Conservation (phyloP, 208 protist species). For the Acanthamoeba triangularis region DNA sequence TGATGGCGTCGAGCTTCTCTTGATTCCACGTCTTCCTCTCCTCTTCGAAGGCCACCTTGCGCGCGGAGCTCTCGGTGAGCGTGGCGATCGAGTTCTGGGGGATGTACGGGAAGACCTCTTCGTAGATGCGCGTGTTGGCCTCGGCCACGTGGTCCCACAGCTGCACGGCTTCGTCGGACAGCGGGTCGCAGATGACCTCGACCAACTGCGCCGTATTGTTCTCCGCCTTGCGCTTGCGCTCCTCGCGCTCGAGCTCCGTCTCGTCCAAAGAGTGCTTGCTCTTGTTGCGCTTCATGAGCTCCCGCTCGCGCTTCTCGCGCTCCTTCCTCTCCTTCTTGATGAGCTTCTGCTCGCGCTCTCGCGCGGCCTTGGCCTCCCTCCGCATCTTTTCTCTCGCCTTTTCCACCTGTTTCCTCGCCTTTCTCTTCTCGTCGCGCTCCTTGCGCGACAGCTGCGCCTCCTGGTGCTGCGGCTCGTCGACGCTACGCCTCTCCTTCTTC, state of each 20-base stretch:
- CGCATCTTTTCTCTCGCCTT: neutral
- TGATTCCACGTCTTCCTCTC: neutral
- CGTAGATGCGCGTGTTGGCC: constrained; percentile 65
- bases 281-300: constrained; percentile 25
- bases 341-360: neutral
- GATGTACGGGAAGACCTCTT: constrained; percentile 68
- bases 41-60: constrained; percentile 4
- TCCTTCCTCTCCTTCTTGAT: constrained; percentile 9
- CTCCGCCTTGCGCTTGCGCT: neutral
- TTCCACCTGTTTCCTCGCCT: neutral
- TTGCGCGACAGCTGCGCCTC: neutral
- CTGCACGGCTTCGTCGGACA: constrained; percentile 26
- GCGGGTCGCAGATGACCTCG: constrained; percentile 56
- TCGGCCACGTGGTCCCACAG: constrained; percentile 45
- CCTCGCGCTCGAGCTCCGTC: neutral
- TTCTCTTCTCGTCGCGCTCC: neutral
- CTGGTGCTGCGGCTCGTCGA: neutral
- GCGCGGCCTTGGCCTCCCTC: neutral
- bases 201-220: constrained; percentile 6
- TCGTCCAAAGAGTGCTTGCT: neutral
- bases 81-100: constrained; percentile 34
- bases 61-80: neutral
- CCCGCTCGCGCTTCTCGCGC: constrained; percentile 2
- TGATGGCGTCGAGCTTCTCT: neutral
- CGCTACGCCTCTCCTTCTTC: neutral